Conservation (phyloP, 2,329 filamentous ascomycete species). For the Colletotrichum lini region DNA sequence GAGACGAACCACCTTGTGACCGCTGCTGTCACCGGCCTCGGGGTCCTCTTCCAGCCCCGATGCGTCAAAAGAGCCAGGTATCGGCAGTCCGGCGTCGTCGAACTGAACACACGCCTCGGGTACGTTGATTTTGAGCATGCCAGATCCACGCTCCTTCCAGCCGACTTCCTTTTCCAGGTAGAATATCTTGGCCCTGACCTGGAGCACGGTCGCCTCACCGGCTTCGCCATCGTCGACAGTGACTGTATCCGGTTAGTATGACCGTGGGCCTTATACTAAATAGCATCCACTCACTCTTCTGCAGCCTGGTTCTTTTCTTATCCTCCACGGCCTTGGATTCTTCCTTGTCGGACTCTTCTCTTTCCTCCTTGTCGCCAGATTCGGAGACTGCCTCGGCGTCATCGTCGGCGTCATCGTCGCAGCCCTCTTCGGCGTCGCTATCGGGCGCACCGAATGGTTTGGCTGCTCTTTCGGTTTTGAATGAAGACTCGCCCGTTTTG, state of each 20-base stretch:
- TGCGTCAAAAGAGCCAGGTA: constrained; percentile 69
- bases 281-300: constrained; percentile 72
- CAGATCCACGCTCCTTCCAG: constrained; percentile 92
- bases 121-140: constrained; percentile 88
- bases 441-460: constrained; percentile 85
- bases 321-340: constrained; percentile 67
- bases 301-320: constrained; percentile 76
- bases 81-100: constrained; percentile 64
- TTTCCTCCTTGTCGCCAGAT: constrained; percentile 60
- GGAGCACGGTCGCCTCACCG: constrained; percentile 81
- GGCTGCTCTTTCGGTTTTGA: constrained; percentile 72
- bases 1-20: constrained; percentile 74
- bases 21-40: constrained; percentile 42
- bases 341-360: constrained; percentile 69
- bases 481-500: constrained; percentile 67
- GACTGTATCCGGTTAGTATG: constrained; percentile 62
- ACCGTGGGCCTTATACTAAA: background rate
- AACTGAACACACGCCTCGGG: constrained; percentile 70
- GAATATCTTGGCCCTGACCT: constrained; percentile 87
- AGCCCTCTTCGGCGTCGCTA: constrained; percentile 71
- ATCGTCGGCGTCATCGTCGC: constrained; percentile 56
- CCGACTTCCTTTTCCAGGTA: constrained; percentile 78
- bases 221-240: constrained; percentile 89
- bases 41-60: constrained; percentile 61
- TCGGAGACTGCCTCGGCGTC: constrained; percentile 54